Evolutionary conservation across 352 stramenopile genomes (phyloP), one percentile per base, ranked within the genome.

Genomic region (Pythium angustatum): DNA sequence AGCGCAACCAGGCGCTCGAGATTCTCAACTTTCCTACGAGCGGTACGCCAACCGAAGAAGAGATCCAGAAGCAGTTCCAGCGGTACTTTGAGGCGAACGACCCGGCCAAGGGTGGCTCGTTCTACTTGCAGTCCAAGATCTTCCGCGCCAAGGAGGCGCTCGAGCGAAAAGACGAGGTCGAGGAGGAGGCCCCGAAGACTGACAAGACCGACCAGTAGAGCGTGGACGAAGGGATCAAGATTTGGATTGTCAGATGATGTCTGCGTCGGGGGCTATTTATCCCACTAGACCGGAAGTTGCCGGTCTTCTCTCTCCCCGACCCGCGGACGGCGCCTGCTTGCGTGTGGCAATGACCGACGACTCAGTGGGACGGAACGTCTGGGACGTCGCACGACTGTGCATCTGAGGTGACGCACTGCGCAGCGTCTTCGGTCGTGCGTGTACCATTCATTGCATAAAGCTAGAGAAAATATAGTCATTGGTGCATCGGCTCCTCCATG

Each of bases 61-160:
- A 94, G 51, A 72, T 94, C 36, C 55, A 91, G 52, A 93, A 96
- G 74, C 86, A 94, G 69, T 96, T 93, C 59, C 84, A 88, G 69
- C 75, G 81, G 58, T 93, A 94, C 62, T 96, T 94, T 48, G 84
- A 96, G 64, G 80, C 85, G 12, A 97, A 97, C 64, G 88, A 97
- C 64, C 90, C 91, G 12, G 75, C 78, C 44, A 96, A 96, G 63
- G 91, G 90, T 33, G 91, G 91, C 28, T 97, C 90, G 33, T 97
- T 97, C 71, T 97, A 97, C 69, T 58, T 97, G 45, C 91, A 97
- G 72, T 96, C 87, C 57, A 97, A 97, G 78, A 94, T 97, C 65
- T 97, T 83, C 71, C 79, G 90, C 48, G 90, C 91, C 14, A 96
- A 94, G 68, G 91, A 97, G 76, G 85, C 85, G 48, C 75, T 97